phyloP scores from a whole-genome alignment of 345 rosid genomes.

The Hibiscus tridactylites region DNA sequence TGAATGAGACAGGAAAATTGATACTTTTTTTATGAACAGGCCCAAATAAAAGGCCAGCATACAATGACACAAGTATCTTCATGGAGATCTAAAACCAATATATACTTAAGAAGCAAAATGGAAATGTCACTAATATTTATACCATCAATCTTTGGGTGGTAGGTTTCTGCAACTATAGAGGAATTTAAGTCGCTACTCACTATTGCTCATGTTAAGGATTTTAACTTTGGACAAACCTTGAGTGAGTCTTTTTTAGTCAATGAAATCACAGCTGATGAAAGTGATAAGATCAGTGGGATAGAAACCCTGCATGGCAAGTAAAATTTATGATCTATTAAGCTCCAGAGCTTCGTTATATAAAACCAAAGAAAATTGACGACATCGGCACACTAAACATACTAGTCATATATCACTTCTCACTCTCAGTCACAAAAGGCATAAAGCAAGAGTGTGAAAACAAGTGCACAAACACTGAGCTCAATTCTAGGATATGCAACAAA shows the following conservation, averaged over 20 bases:
- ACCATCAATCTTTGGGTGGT: background rate
- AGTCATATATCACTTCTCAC: background rate
- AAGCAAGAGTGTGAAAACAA: background rate
- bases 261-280: conserved; percentile 77
- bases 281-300: conserved; percentile 75
- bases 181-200: background rate
- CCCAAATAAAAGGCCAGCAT: background rate
- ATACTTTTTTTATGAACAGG: background rate
- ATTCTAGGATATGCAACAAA: background rate
- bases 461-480: background rate
- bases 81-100: background rate
- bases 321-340: background rate
- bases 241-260: conserved; percentile 61
- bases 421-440: background rate
- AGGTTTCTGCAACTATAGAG: background rate
- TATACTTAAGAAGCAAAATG: background rate
- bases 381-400: background rate
- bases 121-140: background rate
- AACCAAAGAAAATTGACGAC: background rate
- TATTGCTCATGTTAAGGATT: background rate
- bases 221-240: conserved; percentile 40
- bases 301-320: conserved; percentile 48
- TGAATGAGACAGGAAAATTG: background rate
- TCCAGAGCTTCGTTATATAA: background rate
- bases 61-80: background rate